A percentile compares a stretch with the other conserved stretches of the same genome.
phyloP scores from a whole-genome alignment of 352 stramenopile species.

The Globisporangium nagaii region DNA sequence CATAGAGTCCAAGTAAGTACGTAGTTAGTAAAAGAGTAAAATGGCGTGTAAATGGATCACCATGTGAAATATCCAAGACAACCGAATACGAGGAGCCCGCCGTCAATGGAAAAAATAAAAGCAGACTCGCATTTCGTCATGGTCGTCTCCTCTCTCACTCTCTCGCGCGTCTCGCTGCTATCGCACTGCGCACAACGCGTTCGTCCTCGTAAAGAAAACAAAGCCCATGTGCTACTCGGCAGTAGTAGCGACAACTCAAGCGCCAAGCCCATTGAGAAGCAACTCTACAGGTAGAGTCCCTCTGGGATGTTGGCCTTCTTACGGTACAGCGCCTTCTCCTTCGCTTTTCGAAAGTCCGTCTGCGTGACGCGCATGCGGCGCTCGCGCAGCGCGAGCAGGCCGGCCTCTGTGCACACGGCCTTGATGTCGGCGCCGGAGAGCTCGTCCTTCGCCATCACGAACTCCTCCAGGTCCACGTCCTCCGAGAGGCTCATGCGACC shows the following conservation, averaged over 20 bases:
- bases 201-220: no score
- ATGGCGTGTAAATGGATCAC: constrained; percentile 6
- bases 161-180: not conserved
- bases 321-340: constrained; percentile 99
- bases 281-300: constrained; percentile 97
- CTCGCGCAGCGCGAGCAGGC: constrained; percentile 98
- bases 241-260: no score
- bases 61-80: not conserved
- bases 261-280: no score
- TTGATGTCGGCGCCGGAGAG: constrained; percentile 99
- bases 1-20: no score
- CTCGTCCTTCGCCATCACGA: constrained; percentile 99
- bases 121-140: not conserved
- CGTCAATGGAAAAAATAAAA: constrained; percentile 2
- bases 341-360: constrained; percentile 99
- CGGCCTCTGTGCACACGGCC: constrained; percentile 99
- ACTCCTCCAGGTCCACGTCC: constrained; percentile 99
- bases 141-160: not conserved
- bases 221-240: not conserved
- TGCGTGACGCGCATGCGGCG: constrained; percentile 99
- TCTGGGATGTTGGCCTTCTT: constrained; percentile 99
- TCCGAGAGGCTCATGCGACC: constrained; percentile 96
- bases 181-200: not conserved
- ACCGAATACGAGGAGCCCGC: not conserved
- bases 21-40: no score